Evolutionary conservation across 2,329 filamentous ascomycete species (phyloP).

Genomic region (Trichoderma oligosporum): DNA sequence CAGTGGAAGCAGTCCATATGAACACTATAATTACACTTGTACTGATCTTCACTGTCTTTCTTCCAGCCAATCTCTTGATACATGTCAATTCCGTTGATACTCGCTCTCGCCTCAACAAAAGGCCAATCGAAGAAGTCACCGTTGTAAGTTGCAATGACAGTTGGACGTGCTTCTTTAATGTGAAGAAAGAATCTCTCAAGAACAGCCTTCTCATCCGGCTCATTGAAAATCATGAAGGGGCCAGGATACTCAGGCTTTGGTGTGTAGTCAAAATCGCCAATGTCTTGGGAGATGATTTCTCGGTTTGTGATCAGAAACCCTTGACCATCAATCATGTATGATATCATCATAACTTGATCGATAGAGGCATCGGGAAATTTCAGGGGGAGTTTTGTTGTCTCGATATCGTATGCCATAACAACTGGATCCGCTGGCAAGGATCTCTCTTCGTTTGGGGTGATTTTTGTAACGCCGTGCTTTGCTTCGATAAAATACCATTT

Average conservation of each 20-base stretch:
- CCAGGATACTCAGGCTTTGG: conserved; percentile 94
- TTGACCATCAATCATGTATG: conserved; percentile 99
- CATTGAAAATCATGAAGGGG: conserved; percentile 97
- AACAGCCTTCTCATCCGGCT: conserved; percentile 82
- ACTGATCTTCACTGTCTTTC: conserved; percentile 93
- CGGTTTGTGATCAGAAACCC: conserved; percentile 97
- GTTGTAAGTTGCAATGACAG: conserved; percentile 99
- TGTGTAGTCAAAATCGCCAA: conserved; percentile 96
- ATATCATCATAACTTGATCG: conserved; percentile 99
- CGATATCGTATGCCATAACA: conserved; percentile 99
- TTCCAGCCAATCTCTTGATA: conserved; percentile 97
- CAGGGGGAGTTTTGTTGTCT: conserved; percentile 90
- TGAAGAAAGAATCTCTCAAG: conserved; percentile 93
- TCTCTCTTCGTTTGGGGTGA: conserved; percentile 81
- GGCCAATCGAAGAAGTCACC: conserved; percentile 99
- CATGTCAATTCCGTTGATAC: conserved; percentile 96
- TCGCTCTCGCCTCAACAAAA: conserved; percentile 90
- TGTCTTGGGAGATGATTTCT: conserved; percentile 96
- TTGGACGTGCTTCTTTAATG: conserved; percentile 90
- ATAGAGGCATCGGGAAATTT: conserved; percentile 95
- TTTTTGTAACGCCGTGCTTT: conserved; percentile 82
- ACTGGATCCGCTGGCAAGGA: conserved; percentile 89
- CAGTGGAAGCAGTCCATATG: conserved; percentile 99
- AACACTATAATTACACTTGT: conserved; percentile 90
- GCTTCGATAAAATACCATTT: conserved; percentile 97